Conservation (phyloP, 345 rosid species). For the Eucalyptus urophylla region DNA sequence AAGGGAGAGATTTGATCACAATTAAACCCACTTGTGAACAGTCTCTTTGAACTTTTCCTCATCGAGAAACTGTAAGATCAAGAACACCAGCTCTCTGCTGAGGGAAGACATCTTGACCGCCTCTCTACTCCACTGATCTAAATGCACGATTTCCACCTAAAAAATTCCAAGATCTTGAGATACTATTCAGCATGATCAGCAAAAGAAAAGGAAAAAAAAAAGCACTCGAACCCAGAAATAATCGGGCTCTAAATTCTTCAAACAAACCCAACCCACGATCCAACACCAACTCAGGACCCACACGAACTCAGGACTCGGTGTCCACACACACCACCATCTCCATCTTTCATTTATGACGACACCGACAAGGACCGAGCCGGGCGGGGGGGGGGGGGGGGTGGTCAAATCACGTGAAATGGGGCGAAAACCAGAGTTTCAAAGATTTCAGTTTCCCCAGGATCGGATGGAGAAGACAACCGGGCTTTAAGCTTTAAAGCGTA, state of each 20-base stretch:
- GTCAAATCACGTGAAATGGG: neutral
- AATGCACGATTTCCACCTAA: conserved; percentile 9
- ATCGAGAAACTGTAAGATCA: conserved; percentile 97
- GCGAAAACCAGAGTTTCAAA: conserved; percentile 2
- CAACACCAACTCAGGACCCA: neutral
- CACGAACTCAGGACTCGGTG: conserved; percentile 21
- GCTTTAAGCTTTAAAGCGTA: conserved; percentile 16
- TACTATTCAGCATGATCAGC: neutral
- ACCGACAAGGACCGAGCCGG: neutral
- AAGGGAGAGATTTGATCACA: neutral
- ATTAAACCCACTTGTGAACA: conserved; percentile 69
- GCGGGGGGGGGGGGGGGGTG: neutral
- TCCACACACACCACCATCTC: conserved; percentile 5
- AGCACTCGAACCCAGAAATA: neutral
- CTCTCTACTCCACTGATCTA: neutral
- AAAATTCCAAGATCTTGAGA: conserved; percentile 45
- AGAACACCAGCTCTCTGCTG: conserved; percentile 97
- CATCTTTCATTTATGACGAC: neutral
- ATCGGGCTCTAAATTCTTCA: conserved; percentile 9
- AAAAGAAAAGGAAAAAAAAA: neutral
- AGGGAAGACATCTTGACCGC: conserved; percentile 50
- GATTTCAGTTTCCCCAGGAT: neutral
- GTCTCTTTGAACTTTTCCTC: conserved; percentile 99
- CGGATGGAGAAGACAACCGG: conserved; percentile 1
- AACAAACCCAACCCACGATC: neutral